Conservation (phyloP, 2,329 filamentous ascomycete genomes). For the Xylariaceae sp. region DNA sequence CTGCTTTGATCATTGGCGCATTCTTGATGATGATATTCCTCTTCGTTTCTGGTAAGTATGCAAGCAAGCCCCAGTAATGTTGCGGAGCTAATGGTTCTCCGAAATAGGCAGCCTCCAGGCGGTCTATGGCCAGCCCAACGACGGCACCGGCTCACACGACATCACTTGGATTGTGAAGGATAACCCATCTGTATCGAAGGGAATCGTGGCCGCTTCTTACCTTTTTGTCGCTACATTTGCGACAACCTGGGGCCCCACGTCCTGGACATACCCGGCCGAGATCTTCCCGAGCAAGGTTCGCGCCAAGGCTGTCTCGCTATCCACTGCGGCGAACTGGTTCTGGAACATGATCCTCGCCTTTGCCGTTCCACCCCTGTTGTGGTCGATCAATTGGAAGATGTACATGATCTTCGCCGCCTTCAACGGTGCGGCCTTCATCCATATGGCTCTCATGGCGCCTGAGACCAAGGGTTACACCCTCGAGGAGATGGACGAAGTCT, state of each 20-base stretch:
- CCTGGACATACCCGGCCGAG: slow-evolving; percentile 54
- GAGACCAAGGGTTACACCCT: slow-evolving; percentile 69
- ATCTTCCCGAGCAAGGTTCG: slow-evolving; percentile 57
- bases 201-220: slow-evolving; percentile 64
- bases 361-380: slow-evolving; percentile 44
- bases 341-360: slow-evolving; percentile 54
- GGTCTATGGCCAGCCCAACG: slow-evolving; percentile 48
- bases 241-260: slow-evolving; percentile 32
- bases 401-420: slow-evolving; percentile 75
- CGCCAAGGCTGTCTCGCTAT: slow-evolving; percentile 57
- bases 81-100: too few relatives aligned
- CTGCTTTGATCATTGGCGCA: slow-evolving; percentile 49
- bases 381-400: slow-evolving; percentile 55
- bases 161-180: slow-evolving; percentile 54
- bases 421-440: slow-evolving; percentile 61
- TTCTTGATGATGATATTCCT: slow-evolving; percentile 57
- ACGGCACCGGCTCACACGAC: slow-evolving; percentile 34
- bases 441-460: slow-evolving; percentile 58
- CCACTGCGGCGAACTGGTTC: slow-evolving; percentile 57
- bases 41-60: slow-evolving; percentile 49
- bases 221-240: slow-evolving; percentile 68
- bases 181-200: slow-evolving; percentile 51
- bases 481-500: slow-evolving; percentile 72
- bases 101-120: slow-evolving; percentile 48
- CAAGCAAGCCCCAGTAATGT: too few relatives aligned